These are phyloP conservation scores for Citrus sp. DNA, from an alignment of 345 rosid species.

Conservation along the genomic window DNA sequence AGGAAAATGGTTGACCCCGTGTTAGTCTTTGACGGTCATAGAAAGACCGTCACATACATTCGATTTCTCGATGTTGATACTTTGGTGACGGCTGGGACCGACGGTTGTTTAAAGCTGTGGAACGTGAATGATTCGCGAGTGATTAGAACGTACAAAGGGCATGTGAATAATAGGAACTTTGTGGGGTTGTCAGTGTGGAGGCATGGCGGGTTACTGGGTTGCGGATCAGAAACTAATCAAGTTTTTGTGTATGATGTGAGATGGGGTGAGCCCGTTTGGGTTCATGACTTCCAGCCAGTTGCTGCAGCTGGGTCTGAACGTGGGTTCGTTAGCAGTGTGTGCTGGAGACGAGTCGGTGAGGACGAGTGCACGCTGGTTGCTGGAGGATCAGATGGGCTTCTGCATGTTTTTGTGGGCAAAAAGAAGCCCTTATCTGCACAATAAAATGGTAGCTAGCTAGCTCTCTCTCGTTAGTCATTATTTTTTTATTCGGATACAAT, in stretches of 20 bases:
- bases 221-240: constrained; percentile 76
- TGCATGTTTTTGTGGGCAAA: constrained; percentile 53
- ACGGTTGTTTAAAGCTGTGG: constrained; percentile 81
- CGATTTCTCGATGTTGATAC: constrained; percentile 39
- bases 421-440: constrained; percentile 13
- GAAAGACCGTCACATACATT: constrained; percentile 69
- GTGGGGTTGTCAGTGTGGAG: constrained; percentile 84
- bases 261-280: constrained; percentile 85
- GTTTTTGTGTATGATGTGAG: constrained; percentile 75
- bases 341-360: constrained; percentile 70
- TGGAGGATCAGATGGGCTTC: constrained; percentile 78
- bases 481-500: too few species aligned
- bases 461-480: too few species aligned
- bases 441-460: not conserved
- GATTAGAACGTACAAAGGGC: constrained; percentile 65
- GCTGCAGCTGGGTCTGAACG: constrained; percentile 10
- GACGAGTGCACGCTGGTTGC: constrained; percentile 65
- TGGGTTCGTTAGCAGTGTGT: constrained; percentile 74
- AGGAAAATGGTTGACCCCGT: constrained; percentile 48
- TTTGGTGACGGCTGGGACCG: constrained; percentile 56
- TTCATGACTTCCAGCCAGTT: constrained; percentile 39
- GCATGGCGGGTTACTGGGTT: constrained; percentile 63
- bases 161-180: constrained; percentile 63
- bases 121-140: constrained; percentile 16
- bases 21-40: constrained; percentile 50